Evolutionary conservation across 305 asterid species (phyloP), one percentile per base, ranked within the genome.

Genomic region (Fraxinus paxiana): DNA sequence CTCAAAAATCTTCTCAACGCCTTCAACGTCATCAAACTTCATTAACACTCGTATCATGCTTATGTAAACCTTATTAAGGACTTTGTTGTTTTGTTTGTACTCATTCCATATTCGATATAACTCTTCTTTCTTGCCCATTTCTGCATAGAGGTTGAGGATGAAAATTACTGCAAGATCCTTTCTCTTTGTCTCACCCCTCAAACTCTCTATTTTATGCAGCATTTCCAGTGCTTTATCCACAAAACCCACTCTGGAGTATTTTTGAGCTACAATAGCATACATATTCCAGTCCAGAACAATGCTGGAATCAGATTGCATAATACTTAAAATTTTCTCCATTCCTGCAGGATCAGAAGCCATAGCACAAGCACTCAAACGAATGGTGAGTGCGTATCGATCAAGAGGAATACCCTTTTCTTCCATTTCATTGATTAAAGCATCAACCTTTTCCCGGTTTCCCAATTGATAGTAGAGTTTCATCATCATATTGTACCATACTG

Each of bases 401-500:
- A 77, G 81, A 30, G 82, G 15, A 67, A 93, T 24, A 48, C 92
- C 88, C 81, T 82, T 87, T 28, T 51, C 78, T 76, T 87, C 89
- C 95, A 93, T 93, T 86, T 90, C 95, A 41, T 71, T 24, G 87
- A 92, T 84, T 80, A 90, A 77, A 18, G 56, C 77, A 3, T 83
- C 82, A 46, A 90, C 24, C 83, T 87, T 88, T 70, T 76, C 88
- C 73, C 69, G 61, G 59, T 82, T 80, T 33, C 91, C 92, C 80
- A 86, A 67, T 48, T 75, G 81, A 84, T 56, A 83, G 65, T 90
- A 78, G 12, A 93, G 83, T 77, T 85, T 82, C 94, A 91, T 90
- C 90, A 93, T 81, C 75, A 89, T 85, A 83, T 93, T 92, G 86
- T 90, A 90, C 89, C 90, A 86, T 75, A 91, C 28, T 12, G 95